These are phyloP conservation scores for Rhynchosporium graminicola DNA, from an alignment of 2,329 filamentous ascomycete species.

Conservation along the genomic window DNA sequence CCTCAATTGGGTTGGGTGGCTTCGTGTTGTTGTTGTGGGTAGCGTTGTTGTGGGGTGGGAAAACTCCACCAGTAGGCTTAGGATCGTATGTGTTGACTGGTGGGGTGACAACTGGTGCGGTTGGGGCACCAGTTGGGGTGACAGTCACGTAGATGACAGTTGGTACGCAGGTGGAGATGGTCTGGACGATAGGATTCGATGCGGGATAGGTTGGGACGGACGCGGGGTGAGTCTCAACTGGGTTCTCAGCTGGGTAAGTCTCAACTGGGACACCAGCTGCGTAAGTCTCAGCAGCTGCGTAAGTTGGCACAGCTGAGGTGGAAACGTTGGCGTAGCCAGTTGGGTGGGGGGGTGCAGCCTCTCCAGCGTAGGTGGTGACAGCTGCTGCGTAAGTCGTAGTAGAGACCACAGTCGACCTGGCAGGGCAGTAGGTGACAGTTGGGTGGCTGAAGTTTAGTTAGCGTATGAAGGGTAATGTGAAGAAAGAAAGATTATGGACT, in stretches of 20 bases:
- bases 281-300: not conserved
- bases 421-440: constrained; percentile 48
- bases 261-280: not conserved
- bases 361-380: constrained; percentile 20
- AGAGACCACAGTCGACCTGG: constrained; percentile 31
- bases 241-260: constrained; percentile 7
- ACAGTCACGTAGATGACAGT: constrained; percentile 34
- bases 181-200: constrained; percentile 19
- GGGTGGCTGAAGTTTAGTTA: constrained; percentile 40
- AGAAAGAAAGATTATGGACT: not conserved
- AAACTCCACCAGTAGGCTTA: constrained; percentile 25
- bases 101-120: constrained; percentile 23
- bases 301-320: constrained; percentile 15
- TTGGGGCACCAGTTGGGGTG: constrained; percentile 31
- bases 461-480: not conserved
- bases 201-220: constrained; percentile 21
- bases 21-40: constrained; percentile 19
- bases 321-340: constrained; percentile 28
- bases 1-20: constrained; percentile 22
- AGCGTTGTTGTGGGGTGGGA: constrained; percentile 9
- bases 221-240: no score
- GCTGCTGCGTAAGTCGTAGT: constrained; percentile 28
- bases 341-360: constrained; percentile 25
- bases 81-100: not conserved
- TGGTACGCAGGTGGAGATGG: constrained; percentile 34